Evolutionary conservation across 768 basidiomycete genomes (phyloP), one percentile per base, ranked within the genome.

Genomic region (Tulasnella sp.): DNA sequence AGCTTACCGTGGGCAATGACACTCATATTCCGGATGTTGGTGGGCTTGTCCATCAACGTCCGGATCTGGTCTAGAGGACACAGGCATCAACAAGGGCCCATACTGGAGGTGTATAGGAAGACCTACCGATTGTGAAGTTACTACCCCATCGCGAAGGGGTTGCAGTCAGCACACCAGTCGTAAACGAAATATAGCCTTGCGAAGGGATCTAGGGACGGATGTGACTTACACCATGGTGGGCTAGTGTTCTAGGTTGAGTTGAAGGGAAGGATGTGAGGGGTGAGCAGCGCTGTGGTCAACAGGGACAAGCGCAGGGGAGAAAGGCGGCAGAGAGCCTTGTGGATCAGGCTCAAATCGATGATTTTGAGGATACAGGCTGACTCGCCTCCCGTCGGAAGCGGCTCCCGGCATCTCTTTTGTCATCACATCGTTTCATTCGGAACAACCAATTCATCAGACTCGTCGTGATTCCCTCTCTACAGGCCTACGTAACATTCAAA

Each of bases 21-120:
- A 80, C 83, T 85, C 87, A 90, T 90, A 77, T 89, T 89, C 74
- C 88, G 85, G 69, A 92, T 91, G 72, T 91, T 92, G 56, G 87
- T 90, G 65, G 88, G 81, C 69, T 70, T 73, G 79, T 91, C 85
- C 89, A 92, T 92, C 62, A 92, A 83, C 63, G 58, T 74, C 69
- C 89, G 84, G 67, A 92, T 81, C 75, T 92, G 86, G 70, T 88
- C 87, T 90, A 64, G 43, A 62, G 49, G 64, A 61, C 32, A 31
- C 58, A 19, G 36, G 15, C 39, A 58, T 32, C 14, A 29, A 29
- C 36, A 34, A 1, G 19, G 51, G 12, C 27, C 9, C 6, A 8
- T 23, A 27, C 23, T 14, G 17, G 23, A 8, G 31, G 15, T 14
- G 21, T 23, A 37, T 1, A 6, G 27, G 52, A 36, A 60, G 39